Percentiles rank a stretch among this genome's conserved stretches.
Evolutionary conservation across 2,329 filamentous ascomycete species (phyloP).

Genomic region (Pseudogymnoascus sp.): DNA sequence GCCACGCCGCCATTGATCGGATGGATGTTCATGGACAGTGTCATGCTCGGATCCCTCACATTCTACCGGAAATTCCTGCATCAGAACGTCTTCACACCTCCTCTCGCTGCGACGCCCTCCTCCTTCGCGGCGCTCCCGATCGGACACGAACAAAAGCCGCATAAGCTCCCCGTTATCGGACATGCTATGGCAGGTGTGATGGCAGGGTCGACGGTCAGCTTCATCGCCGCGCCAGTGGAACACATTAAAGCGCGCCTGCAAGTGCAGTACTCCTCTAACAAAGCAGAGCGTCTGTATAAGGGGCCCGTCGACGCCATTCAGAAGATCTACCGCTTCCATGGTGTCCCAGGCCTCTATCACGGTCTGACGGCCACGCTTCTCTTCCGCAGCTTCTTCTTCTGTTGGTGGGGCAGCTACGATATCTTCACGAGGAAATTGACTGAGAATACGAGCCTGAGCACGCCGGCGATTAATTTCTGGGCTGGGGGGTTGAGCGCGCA

Average conservation of each 20-base stretch:
- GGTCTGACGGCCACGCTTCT: constrained; percentile 77
- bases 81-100: constrained; percentile 63
- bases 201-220: constrained; percentile 82
- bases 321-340: constrained; percentile 65
- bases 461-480: constrained; percentile 90
- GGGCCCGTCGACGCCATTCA: constrained; percentile 77
- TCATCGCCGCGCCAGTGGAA: constrained; percentile 89
- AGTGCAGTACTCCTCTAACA: constrained; percentile 80
- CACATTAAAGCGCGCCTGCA: constrained; percentile 92
- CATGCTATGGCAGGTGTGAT: constrained; percentile 83
- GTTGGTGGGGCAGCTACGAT: constrained; percentile 97
- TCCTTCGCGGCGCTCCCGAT: constrained; percentile 16
- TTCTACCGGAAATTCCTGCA: constrained; percentile 80
- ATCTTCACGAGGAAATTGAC: constrained; percentile 63
- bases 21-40: constrained; percentile 96
- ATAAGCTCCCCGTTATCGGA: constrained; percentile 63
- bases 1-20: constrained; percentile 85
- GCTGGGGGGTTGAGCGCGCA: constrained; percentile 89
- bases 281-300: constrained; percentile 69
- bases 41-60: constrained; percentile 87
- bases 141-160: constrained; percentile 25
- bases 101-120: constrained; percentile 25
- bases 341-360: constrained; percentile 73
- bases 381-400: constrained; percentile 92
- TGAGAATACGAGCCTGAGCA: constrained; percentile 59